A percentile compares a stretch with the other conserved stretches of the same genome.
phyloP scores from a whole-genome alignment of 768 basidiomycete genomes.

The Phallus indusiatus region DNA sequence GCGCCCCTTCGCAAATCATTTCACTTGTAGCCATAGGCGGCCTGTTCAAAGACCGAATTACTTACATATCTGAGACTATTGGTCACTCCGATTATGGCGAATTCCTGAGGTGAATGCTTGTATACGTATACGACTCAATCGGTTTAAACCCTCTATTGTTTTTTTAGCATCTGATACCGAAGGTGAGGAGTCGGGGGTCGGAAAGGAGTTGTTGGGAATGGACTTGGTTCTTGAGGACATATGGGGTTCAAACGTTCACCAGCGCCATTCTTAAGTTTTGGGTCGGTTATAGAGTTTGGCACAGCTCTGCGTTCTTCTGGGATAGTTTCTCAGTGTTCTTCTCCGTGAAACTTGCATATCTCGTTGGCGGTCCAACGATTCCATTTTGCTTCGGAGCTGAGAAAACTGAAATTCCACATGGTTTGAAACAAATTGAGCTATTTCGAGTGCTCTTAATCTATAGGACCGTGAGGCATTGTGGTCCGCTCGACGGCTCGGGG shows the following conservation, averaged over 20 bases:
- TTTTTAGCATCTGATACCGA: no score
- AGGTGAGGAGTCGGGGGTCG: no score
- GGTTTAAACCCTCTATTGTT: constrained; percentile 68
- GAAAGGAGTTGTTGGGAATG: no score
- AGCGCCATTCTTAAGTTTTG: constrained; percentile 9
- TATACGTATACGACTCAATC: constrained; percentile 33
- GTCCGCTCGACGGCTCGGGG: no score
- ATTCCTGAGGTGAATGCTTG: constrained; percentile 35
- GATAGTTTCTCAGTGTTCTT: constrained; percentile 17
- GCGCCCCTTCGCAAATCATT: constrained; percentile 46
- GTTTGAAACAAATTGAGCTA: no score
- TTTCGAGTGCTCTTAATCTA: no score
- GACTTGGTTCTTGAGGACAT: not conserved
- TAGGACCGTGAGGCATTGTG: no score
- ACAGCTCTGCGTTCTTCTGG: constrained; percentile 8
- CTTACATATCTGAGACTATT: constrained; percentile 43
- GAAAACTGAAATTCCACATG: no score
- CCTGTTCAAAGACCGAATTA: not conserved
- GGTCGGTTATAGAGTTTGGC: constrained; percentile 15
- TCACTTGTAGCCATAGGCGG: constrained; percentile 28
- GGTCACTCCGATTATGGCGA: constrained; percentile 48
- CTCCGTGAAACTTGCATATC: constrained; percentile 47
- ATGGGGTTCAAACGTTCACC: constrained; percentile 3
- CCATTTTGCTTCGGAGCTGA: constrained; percentile 61
- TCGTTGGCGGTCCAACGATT: constrained; percentile 58